A percentile compares a stretch with the other conserved stretches of the same genome.
phyloP scores from a whole-genome alignment of 2,329 filamentous ascomycete species.

The Penicillium sp. region DNA sequence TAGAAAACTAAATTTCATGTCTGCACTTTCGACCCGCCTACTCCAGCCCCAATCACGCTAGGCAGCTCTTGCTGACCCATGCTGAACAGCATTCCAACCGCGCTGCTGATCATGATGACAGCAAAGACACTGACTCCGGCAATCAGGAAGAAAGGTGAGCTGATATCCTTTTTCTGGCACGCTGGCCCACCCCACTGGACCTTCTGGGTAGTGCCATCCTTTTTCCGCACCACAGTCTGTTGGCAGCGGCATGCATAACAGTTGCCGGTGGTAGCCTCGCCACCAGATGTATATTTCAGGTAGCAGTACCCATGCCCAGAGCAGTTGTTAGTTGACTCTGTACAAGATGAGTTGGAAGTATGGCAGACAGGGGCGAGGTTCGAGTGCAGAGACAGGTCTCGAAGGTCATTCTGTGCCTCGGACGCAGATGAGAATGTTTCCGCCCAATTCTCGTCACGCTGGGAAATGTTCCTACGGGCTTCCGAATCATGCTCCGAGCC shows the following conservation, averaged over 20 bases:
- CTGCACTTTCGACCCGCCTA: conserved; percentile 63
- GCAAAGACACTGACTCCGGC: conserved; percentile 71
- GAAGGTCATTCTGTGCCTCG: background rate
- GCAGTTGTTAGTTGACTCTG: conserved; percentile 72
- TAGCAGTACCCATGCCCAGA: conserved; percentile 77
- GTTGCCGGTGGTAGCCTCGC: conserved; percentile 39
- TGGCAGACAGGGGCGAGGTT: conserved; percentile 74
- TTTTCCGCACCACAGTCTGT: conserved; percentile 53
- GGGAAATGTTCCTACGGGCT: background rate
- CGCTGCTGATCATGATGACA: conserved; percentile 66
- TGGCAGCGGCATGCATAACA: conserved; percentile 82
- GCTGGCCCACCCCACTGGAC: conserved; percentile 79
- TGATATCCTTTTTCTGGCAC: conserved; percentile 91
- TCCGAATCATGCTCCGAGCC: background rate
- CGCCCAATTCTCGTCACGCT: background rate
- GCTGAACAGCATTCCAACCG: conserved; percentile 74
- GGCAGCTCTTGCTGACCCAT: conserved; percentile 87
- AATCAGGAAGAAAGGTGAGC: conserved; percentile 85
- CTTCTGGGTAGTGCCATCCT: conserved; percentile 56
- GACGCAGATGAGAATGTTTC: background rate
- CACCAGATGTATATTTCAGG: conserved; percentile 59
- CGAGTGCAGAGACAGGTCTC: conserved; percentile 32
- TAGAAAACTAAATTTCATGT: background rate
- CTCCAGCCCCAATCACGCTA: conserved; percentile 93
- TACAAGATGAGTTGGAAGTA: conserved; percentile 66